phyloP scores from a whole-genome alignment of 2,329 filamentous ascomycete species.

The Cryphonectria parasitica region DNA sequence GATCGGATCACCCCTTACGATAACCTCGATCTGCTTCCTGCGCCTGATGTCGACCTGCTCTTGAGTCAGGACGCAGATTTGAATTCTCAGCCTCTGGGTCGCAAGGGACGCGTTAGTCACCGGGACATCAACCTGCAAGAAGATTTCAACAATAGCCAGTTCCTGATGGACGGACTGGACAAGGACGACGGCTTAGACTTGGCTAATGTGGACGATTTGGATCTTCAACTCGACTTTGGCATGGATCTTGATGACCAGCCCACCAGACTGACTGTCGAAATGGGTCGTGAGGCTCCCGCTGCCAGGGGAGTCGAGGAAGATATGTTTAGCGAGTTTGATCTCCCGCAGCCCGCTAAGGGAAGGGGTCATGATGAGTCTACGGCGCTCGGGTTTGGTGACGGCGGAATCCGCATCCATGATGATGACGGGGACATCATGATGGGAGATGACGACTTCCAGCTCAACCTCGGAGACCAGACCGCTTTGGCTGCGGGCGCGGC shows the following conservation, averaged over 20 bases:
- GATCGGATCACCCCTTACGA: slow-evolving; percentile 94
- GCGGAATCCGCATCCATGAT: slow-evolving; percentile 62
- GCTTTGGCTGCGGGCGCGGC: slow-evolving; percentile 54
- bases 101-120: slow-evolving; percentile 61
- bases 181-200: slow-evolving; percentile 62
- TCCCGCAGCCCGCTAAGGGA: slow-evolving; percentile 59
- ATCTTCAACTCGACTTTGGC: slow-evolving; percentile 75
- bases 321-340: slow-evolving; percentile 67
- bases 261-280: slow-evolving; percentile 71
- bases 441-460: slow-evolving; percentile 67
- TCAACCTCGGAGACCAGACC: slow-evolving; percentile 64
- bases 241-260: slow-evolving; percentile 71
- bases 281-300: slow-evolving; percentile 82
- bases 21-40: slow-evolving; percentile 73
- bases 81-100: slow-evolving; percentile 56
- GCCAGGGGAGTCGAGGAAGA: slow-evolving; percentile 70
- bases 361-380: slow-evolving; percentile 60
- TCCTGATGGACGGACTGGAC: slow-evolving; percentile 69
- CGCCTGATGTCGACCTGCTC: slow-evolving; percentile 85
- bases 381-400: slow-evolving; percentile 57
- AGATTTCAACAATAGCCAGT: slow-evolving; percentile 76
- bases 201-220: slow-evolving; percentile 64
- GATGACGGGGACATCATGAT: slow-evolving; percentile 67
- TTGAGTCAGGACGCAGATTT: slow-evolving; percentile 59
- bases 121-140: slow-evolving; percentile 71